Evolutionary conservation across 352 stramenopile species (phyloP).

Genomic region (Saprolegnia diclina): DNA sequence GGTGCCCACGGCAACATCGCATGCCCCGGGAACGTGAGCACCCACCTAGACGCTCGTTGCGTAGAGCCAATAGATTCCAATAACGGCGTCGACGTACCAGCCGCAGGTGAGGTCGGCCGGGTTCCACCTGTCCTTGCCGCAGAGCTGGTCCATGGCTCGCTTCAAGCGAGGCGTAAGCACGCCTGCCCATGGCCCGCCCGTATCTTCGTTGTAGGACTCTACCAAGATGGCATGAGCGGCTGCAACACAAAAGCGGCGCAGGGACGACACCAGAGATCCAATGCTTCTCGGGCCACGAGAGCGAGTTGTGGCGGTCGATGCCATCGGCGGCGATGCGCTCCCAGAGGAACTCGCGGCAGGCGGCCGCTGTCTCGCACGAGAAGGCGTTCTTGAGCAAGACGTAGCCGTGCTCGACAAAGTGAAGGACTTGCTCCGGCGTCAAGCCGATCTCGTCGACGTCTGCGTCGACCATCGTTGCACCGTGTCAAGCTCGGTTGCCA

Average conservation of each 20-base stretch:
- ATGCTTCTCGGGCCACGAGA: slow-evolving; percentile 54
- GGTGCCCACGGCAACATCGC: slow-evolving; percentile 45
- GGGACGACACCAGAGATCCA: slow-evolving; percentile 36
- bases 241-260: background rate
- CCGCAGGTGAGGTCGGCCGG: slow-evolving; percentile 52
- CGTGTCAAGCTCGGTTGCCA: background rate
- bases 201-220: slow-evolving; percentile 45
- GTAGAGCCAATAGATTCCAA: background rate
- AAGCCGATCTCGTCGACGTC: slow-evolving; percentile 27
- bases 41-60: slow-evolving; percentile 38
- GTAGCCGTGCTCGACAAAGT: slow-evolving; percentile 65
- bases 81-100: slow-evolving; percentile 32
- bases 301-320: slow-evolving; percentile 35
- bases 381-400: slow-evolving; percentile 59
- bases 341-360: slow-evolving; percentile 49
- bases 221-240: background rate
- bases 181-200: slow-evolving; percentile 41
- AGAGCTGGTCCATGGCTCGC: slow-evolving; percentile 61
- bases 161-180: slow-evolving; percentile 44
- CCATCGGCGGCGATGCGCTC: slow-evolving; percentile 34
- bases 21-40: slow-evolving; percentile 69
- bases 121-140: slow-evolving; percentile 52
- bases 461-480: background rate
- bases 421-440: slow-evolving; percentile 32
- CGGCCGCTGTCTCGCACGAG: slow-evolving; percentile 34